These are phyloP conservation scores for Tolypocladium amazonense DNA, from an alignment of 2,329 filamentous ascomycete species.

Conservation along the genomic window DNA sequence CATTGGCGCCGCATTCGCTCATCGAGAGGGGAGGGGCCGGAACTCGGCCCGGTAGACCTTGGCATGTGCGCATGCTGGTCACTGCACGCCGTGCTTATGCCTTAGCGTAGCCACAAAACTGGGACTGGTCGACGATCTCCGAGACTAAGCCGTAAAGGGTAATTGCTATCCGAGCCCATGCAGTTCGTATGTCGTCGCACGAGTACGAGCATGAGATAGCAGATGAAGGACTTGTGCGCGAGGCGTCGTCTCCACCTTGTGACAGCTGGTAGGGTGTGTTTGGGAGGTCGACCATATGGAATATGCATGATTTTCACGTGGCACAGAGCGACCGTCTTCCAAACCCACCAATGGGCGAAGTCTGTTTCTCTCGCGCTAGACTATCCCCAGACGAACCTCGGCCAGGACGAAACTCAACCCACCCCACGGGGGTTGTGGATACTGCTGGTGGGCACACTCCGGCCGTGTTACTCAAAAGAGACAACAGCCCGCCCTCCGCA, in stretches of 20 bases:
- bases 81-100: not conserved
- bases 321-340: not conserved
- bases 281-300: not conserved
- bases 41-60: not conserved
- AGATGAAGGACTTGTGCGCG: not conserved
- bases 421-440: not conserved
- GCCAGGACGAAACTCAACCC: not conserved
- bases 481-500: not conserved
- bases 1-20: not conserved
- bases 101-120: not conserved
- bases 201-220: not conserved
- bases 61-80: not conserved
- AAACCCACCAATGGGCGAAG: not conserved
- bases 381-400: not conserved
- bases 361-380: too few species aligned
- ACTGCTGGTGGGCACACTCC: not conserved
- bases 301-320: not conserved
- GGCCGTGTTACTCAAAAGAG: not conserved
- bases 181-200: too few species aligned
- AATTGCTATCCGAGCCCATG: not conserved
- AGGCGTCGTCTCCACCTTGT: not conserved
- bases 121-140: not conserved
- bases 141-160: not conserved
- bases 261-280: not conserved
- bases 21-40: not conserved